A percentile compares a stretch with the other conserved stretches of the same genome.
phyloP scores from a whole-genome alignment of 2,329 filamentous ascomycete species.

The Phialophora expanda region DNA sequence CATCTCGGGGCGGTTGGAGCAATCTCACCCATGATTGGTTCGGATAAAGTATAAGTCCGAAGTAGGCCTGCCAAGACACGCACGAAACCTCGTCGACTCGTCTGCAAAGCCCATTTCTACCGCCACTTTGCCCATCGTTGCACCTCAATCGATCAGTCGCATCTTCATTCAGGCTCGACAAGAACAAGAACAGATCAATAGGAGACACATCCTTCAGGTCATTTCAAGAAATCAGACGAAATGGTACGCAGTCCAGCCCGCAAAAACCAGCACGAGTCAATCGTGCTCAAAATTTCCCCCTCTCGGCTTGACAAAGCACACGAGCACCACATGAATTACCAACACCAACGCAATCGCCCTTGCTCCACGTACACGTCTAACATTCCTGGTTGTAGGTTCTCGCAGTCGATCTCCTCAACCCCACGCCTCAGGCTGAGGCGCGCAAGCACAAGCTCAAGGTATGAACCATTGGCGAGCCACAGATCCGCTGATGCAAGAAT shows the following conservation, averaged over 20 bases:
- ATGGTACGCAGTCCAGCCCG: slow-evolving; percentile 63
- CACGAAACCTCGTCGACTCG: slow-evolving; percentile 30
- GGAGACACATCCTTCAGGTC: slow-evolving; percentile 12
- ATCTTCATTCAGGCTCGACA: slow-evolving; percentile 40
- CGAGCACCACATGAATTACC: slow-evolving; percentile 37
- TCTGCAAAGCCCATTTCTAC: slow-evolving; percentile 26
- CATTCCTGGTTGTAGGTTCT: slow-evolving; percentile 74
- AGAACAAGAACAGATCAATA: slow-evolving; percentile 43
- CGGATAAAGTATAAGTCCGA: slow-evolving; percentile 10
- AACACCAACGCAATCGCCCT: slow-evolving; percentile 30
- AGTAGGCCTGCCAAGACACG: slow-evolving; percentile 12
- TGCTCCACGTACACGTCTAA: slow-evolving; percentile 26
- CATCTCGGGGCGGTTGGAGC: neutral
- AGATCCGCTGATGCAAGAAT: slow-evolving; percentile 21
- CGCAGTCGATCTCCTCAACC: slow-evolving; percentile 99
- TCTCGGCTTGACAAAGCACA: slow-evolving; percentile 33
- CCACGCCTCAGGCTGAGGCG: slow-evolving; percentile 93
- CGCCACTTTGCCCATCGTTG: slow-evolving; percentile 33
- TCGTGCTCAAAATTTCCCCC: slow-evolving; percentile 34
- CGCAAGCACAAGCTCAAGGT: slow-evolving; percentile 99
- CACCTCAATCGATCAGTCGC: slow-evolving; percentile 45
- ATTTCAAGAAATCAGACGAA: slow-evolving; percentile 60
- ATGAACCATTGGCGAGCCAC: slow-evolving; percentile 47
- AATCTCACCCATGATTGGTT: neutral
- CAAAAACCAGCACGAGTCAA: slow-evolving; percentile 22